phyloP scores from a whole-genome alignment of 805 yeast genomes.

The Pichia occidentalis region DNA sequence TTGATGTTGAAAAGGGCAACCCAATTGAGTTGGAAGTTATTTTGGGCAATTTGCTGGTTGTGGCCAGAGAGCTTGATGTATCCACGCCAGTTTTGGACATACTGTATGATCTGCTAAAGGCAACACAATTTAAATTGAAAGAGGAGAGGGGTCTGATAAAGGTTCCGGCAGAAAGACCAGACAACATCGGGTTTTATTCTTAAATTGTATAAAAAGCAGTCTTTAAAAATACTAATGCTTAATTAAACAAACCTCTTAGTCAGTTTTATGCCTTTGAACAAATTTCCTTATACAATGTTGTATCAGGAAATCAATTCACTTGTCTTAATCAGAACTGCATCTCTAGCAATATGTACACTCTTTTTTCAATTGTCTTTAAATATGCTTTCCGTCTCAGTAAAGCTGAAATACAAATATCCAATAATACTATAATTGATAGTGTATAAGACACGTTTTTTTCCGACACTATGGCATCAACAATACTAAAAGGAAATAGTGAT shows the following conservation, averaged over 20 bases:
- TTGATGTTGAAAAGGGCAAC: constrained; percentile 58
- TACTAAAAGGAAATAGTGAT: too few species aligned
- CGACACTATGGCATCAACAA: too few species aligned
- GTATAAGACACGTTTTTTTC: too few species aligned
- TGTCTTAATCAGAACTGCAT: too few species aligned
- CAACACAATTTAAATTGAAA: constrained; percentile 55
- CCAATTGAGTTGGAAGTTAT: constrained; percentile 68
- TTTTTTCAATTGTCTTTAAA: too few species aligned
- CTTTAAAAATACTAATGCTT: neutral
- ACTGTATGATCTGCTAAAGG: constrained; percentile 51
- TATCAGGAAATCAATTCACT: too few species aligned
- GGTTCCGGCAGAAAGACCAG: constrained; percentile 39
- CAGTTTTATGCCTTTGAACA: too few species aligned
- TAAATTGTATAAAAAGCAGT: neutral
- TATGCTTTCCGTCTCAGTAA: too few species aligned
- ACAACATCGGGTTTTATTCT: constrained; percentile 13
- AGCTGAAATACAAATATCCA: too few species aligned
- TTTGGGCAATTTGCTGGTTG: constrained; percentile 54
- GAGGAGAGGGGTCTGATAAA: constrained; percentile 45
- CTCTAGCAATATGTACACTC: too few species aligned
- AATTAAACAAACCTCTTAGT: neutral
- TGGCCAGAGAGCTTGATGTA: constrained; percentile 43
- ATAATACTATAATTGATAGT: too few species aligned
- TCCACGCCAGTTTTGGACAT: constrained; percentile 53
- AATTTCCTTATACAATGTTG: too few species aligned